A percentile compares a stretch with the other conserved stretches of the same genome.
These are phyloP conservation scores for Moesziomyces aphidis DNA, from an alignment of 1,284 basidiomycete species.

Conservation along the genomic window DNA sequence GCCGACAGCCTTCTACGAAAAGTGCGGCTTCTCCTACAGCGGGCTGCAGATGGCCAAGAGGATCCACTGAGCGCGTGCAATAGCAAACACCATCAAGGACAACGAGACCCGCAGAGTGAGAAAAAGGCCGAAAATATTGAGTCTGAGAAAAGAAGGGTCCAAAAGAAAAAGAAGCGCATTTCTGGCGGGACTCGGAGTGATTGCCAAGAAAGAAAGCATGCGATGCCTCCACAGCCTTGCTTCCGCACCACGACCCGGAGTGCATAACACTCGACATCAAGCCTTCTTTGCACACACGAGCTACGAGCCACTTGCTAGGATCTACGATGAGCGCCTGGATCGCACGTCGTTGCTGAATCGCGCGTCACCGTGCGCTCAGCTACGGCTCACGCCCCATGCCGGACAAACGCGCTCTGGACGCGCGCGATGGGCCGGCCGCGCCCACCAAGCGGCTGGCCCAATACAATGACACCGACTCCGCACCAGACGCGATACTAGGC, in stretches of 20 bases:
- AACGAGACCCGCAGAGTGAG: too few species aligned
- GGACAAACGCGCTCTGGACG: conserved; percentile 27
- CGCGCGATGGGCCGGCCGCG: background rate
- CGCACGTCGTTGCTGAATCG: conserved; percentile 19
- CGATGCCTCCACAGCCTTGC: conserved; percentile 6
- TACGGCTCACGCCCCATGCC: conserved; percentile 18
- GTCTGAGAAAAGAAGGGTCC: background rate
- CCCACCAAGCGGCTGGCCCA: conserved; percentile 8
- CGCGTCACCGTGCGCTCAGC: conserved; percentile 19
- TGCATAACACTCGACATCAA: too few species aligned
- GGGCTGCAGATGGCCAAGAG: conserved; percentile 63
- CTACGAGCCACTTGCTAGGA: too few species aligned
- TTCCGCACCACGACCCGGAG: too few species aligned
- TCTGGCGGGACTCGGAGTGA: too few species aligned
- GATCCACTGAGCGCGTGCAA: conserved; percentile 8
- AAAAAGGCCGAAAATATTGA: background rate
- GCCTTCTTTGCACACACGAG: too few species aligned
- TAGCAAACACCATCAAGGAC: background rate
- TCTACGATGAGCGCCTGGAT: too few species aligned
- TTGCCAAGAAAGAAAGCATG: too few species aligned
- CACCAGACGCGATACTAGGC: conserved; percentile 10
- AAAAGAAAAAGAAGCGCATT: conserved; percentile 4
- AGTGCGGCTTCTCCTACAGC: conserved; percentile 77
- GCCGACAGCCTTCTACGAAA: conserved; percentile 87
- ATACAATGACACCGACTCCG: background rate